These are phyloP conservation scores for Prunus armeniaca DNA, from an alignment of 306 rosid species.

Conservation along the genomic window DNA sequence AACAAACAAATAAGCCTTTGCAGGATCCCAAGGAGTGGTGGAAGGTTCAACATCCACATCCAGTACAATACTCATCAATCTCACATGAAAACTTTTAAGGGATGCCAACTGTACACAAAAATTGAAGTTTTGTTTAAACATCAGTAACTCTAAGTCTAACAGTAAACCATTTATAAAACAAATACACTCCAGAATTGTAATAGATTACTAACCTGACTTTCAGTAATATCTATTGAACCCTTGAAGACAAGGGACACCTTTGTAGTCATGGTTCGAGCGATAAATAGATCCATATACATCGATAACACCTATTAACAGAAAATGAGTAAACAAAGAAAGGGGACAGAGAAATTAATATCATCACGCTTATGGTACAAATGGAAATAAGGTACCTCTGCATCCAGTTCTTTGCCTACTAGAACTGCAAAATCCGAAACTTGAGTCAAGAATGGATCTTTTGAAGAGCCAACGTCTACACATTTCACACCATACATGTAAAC, in stretches of 20 bases:
- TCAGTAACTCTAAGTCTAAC: constrained; percentile 28
- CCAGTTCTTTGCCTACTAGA: constrained; percentile 94
- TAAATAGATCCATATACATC: constrained; percentile 99
- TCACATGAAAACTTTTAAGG: constrained; percentile 93
- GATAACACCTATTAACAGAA: constrained; percentile 76
- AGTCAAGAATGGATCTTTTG: constrained; percentile 91
- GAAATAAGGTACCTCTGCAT: constrained; percentile 87
- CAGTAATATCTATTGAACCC: constrained; percentile 68
- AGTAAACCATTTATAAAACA: constrained; percentile 11
- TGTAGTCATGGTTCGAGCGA: constrained; percentile 96
- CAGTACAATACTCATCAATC: constrained; percentile 97
- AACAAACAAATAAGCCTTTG: constrained; percentile 93
- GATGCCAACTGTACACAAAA: constrained; percentile 70
- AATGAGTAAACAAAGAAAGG: constrained; percentile 13
- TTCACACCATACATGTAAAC: constrained; percentile 69
- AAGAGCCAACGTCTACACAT: constrained; percentile 68
- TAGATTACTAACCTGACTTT: constrained; percentile 65
- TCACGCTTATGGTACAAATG: constrained; percentile 14
- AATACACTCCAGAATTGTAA: constrained; percentile 8
- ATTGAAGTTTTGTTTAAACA: constrained; percentile 20
- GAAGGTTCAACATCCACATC: constrained; percentile 99
- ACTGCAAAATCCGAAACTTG: constrained; percentile 91
- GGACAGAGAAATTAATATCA: constrained; percentile 15
- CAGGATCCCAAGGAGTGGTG: constrained; percentile 99
- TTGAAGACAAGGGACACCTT: constrained; percentile 92